A percentile compares a stretch with the other conserved stretches of the same genome.
These are phyloP conservation scores for Bonia amplexicaulis DNA, from an alignment of 176 grass and related monocot genomes.

Conservation along the genomic window DNA sequence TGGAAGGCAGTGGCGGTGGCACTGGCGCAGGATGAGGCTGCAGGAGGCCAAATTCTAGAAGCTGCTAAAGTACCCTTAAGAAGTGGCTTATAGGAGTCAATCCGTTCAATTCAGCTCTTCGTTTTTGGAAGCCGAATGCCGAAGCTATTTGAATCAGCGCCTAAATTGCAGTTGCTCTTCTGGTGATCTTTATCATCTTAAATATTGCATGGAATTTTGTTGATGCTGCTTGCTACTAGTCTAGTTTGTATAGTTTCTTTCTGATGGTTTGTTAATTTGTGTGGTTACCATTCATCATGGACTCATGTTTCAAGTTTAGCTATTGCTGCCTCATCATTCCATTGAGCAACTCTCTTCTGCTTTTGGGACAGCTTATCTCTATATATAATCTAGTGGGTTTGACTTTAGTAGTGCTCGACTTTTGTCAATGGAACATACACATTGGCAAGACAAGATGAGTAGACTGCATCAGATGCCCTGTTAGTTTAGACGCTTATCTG, in stretches of 20 bases:
- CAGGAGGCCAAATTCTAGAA: no score
- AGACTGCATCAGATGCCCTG: slow-evolving; percentile 45
- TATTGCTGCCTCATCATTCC: not conserved
- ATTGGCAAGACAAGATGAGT: slow-evolving; percentile 15
- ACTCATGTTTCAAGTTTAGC: not conserved
- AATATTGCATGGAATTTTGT: not conserved
- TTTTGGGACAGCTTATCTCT: slow-evolving; percentile 11
- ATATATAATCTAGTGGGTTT: slow-evolving; percentile 34
- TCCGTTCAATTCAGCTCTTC: no score
- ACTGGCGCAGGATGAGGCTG: no score
- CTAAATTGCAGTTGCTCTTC: not conserved
- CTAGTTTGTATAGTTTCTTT: not conserved
- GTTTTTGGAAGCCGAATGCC: no score
- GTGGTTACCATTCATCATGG: not conserved
- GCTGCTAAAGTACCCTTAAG: no score
- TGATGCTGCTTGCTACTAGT: not conserved
- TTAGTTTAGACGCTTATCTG: slow-evolving; percentile 44
- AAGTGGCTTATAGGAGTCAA: no score
- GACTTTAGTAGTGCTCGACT: slow-evolving; percentile 27
- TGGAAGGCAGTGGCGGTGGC: no score
- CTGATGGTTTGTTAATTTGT: not conserved
- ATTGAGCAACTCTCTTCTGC: not conserved
- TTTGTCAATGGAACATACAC: slow-evolving; percentile 29
- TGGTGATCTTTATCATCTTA: not conserved
- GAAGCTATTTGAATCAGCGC: no score